These are phyloP conservation scores for Fusarium chaquense DNA, from an alignment of 2,329 filamentous ascomycete species.

Conservation along the genomic window DNA sequence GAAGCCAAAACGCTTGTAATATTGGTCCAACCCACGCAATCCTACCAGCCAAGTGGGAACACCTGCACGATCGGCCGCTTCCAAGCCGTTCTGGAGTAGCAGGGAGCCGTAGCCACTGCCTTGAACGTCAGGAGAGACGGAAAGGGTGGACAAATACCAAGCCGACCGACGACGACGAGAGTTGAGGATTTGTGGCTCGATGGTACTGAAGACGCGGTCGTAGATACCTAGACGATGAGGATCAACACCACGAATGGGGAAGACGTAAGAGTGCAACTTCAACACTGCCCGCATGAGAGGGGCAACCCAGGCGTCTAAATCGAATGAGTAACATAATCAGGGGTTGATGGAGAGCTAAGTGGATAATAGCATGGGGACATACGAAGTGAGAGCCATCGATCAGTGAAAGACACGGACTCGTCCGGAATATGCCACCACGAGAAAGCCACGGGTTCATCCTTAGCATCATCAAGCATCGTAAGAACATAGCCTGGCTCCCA, in stretches of 20 bases:
- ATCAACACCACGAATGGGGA: conserved; percentile 44
- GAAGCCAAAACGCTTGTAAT: conserved; percentile 53
- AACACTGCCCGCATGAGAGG: conserved; percentile 45
- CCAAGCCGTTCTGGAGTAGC: conserved; percentile 50
- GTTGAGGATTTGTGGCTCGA: conserved; percentile 46
- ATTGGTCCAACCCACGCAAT: conserved; percentile 49
- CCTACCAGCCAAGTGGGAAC: conserved; percentile 52
- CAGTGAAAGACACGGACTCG: conserved; percentile 44
- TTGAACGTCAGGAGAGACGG: conserved; percentile 50
- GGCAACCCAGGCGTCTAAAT: conserved; percentile 49
- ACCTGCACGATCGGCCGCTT: conserved; percentile 46
- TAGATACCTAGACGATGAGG: conserved; percentile 40
- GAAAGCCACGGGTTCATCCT: conserved; percentile 46
- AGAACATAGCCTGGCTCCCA: conserved; percentile 52
- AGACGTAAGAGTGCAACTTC: conserved; percentile 44
- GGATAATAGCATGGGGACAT: conserved; percentile 29
- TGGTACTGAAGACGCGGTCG: conserved; percentile 42
- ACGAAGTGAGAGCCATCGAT: conserved; percentile 52
- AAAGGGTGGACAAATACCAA: conserved; percentile 54
- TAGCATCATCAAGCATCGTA: conserved; percentile 43
- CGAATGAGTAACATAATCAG: conserved; percentile 1
- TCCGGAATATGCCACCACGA: conserved; percentile 52
- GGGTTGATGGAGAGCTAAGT: not conserved
- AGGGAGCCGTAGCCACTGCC: conserved; percentile 50
- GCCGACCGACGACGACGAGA: conserved; percentile 48